These are phyloP conservation scores for Dalbergia oliveri DNA, from an alignment of 306 rosid species.

Conservation along the genomic window DNA sequence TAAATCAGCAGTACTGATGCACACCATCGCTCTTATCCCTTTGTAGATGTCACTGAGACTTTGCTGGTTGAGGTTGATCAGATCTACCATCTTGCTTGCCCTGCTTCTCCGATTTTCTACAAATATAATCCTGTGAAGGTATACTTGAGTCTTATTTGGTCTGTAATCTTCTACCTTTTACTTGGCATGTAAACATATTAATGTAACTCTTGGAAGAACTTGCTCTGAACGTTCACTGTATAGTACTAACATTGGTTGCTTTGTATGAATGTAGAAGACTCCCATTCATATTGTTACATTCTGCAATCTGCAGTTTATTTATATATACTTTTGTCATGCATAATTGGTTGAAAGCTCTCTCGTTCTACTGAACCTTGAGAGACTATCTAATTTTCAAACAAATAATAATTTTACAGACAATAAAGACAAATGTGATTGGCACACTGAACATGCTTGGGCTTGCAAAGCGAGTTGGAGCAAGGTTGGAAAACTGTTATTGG, in stretches of 20 bases:
- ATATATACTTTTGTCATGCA: slow-evolving; percentile 11
- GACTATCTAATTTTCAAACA: slow-evolving; percentile 44
- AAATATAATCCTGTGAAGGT: slow-evolving; percentile 99
- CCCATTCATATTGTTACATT: slow-evolving; percentile 5
- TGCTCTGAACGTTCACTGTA: slow-evolving; percentile 17
- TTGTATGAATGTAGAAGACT: slow-evolving; percentile 8
- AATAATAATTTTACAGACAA: slow-evolving; percentile 69
- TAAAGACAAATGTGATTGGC: slow-evolving; percentile 96
- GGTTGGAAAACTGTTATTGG: slow-evolving; percentile 53
- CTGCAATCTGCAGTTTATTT: slow-evolving; percentile 25
- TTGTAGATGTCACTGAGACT: slow-evolving; percentile 87
- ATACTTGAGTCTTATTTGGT: slow-evolving; percentile 26
- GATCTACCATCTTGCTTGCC: slow-evolving; percentile 98
- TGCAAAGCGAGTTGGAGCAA: slow-evolving; percentile 98
- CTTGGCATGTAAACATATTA: slow-evolving; percentile 22
- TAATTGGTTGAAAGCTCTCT: slow-evolving; percentile 16
- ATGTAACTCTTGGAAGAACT: slow-evolving; percentile 13
- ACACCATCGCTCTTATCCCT: slow-evolving; percentile 31
- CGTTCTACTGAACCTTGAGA: slow-evolving; percentile 35
- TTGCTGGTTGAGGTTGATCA: slow-evolving; percentile 92
- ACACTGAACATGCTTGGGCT: slow-evolving; percentile 98
- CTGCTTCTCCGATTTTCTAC: slow-evolving; percentile 97
- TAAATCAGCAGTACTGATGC: slow-evolving; percentile 35
- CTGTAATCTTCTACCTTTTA: slow-evolving; percentile 22
- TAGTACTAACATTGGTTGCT: slow-evolving; percentile 6